These are phyloP conservation scores for Leccinum imitatum DNA, from an alignment of 768 basidiomycete species.

Conservation along the genomic window DNA sequence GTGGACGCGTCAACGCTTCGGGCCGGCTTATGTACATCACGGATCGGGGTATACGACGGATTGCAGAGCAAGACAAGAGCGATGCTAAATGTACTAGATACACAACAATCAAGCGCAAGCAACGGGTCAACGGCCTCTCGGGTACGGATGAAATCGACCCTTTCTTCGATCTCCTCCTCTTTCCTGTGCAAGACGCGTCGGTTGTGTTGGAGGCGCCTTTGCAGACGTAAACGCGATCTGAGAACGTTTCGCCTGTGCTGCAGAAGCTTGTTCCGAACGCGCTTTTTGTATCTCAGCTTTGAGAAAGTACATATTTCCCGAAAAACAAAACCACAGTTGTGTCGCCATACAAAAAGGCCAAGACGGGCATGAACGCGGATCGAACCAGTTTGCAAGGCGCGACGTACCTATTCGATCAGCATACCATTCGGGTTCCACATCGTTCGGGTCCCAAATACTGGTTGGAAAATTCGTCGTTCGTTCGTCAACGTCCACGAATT, in stretches of 20 bases:
- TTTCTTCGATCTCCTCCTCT: conserved; percentile 19
- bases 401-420: conserved; percentile 76
- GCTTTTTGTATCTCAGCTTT: conserved; percentile 64
- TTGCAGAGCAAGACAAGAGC: conserved; percentile 8
- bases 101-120: neutral
- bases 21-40: conserved; percentile 19
- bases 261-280: conserved; percentile 59
- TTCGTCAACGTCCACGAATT: conserved; percentile 92
- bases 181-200: conserved; percentile 16
- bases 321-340: neutral
- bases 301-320: conserved; percentile 13
- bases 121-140: conserved; percentile 22
- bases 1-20: neutral
- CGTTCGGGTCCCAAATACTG: conserved; percentile 71
- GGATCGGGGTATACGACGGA: neutral
- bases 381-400: conserved; percentile 2
- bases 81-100: conserved; percentile 17
- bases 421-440: conserved; percentile 67
- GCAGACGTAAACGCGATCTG: conserved; percentile 61
- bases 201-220: conserved; percentile 13
- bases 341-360: conserved; percentile 9
- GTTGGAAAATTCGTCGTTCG: conserved; percentile 78
- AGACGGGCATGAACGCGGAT: conserved; percentile 32
- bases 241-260: conserved; percentile 54
- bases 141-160: conserved; percentile 31